Conservation (phyloP, 331 rosid species). For the Malus hybrid region DNA sequence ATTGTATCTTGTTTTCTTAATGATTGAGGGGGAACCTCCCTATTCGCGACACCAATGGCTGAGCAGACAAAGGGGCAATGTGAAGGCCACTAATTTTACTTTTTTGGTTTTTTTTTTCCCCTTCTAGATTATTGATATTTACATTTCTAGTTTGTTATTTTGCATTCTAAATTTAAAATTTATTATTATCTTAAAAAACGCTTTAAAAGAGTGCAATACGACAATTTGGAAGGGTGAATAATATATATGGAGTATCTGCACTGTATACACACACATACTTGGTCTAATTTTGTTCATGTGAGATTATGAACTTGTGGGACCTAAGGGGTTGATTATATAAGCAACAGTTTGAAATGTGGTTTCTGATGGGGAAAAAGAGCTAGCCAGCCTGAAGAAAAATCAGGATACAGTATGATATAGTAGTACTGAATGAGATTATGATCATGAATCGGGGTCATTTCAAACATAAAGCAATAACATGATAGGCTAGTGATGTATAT, state of each 20-base stretch:
- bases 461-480: conserved; percentile 18
- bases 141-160: background rate
- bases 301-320: background rate
- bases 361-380: background rate
- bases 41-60: background rate
- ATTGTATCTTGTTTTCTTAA: conserved; percentile 15
- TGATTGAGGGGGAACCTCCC: conserved; percentile 15
- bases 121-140: background rate
- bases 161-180: too few species aligned
- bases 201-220: background rate
- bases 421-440: background rate
- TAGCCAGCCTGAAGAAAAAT: background rate
- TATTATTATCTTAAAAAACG: background rate
- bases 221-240: background rate
- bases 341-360: background rate
- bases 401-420: background rate
- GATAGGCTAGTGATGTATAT: conserved; percentile 11
- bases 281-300: too few species aligned
- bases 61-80: conserved; percentile 3
- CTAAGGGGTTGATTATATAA: background rate
- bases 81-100: background rate
- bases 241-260: too few species aligned
- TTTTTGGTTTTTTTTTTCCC: background rate
- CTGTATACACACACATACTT: too few species aligned
- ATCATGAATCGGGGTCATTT: conserved; percentile 1